phyloP scores from a whole-genome alignment of 75 land plant species.

The Ceratopteris richardii region DNA sequence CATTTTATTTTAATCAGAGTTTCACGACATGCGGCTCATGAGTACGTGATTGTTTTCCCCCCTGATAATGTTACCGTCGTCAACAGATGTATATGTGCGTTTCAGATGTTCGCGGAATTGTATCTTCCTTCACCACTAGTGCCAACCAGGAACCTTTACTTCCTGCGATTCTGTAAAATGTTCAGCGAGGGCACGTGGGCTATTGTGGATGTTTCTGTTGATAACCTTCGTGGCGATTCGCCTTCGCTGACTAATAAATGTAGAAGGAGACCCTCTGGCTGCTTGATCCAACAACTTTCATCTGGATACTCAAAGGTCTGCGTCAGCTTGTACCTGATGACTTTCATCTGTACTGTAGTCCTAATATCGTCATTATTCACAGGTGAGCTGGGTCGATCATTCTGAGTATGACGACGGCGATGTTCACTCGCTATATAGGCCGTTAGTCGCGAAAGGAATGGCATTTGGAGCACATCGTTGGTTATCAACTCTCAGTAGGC shows the following conservation, averaged over 20 bases:
- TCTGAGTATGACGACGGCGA: conserved; percentile 53
- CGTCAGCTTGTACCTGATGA: too few relatives aligned
- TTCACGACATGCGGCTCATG: too few relatives aligned
- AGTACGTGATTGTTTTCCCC: too few relatives aligned
- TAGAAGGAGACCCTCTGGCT: conserved; percentile 24
- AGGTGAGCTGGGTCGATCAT: conserved; percentile 84
- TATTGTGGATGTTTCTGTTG: conserved; percentile 27
- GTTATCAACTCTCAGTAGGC: conserved; percentile 57
- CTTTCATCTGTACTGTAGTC: too few relatives aligned
- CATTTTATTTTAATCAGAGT: too few relatives aligned
- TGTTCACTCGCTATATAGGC: conserved; percentile 48
- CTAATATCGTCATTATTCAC: too few relatives aligned
- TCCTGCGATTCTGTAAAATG: conserved; percentile 31
- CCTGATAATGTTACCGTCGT: too few relatives aligned
- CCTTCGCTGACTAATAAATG: conserved; percentile 2
- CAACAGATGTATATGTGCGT: too few relatives aligned
- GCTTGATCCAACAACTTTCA: conserved; percentile 25
- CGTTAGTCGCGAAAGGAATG: conserved; percentile 46
- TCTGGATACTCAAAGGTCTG: conserved; percentile 32
- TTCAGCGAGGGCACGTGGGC: conserved; percentile 24
- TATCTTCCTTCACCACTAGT: conserved; percentile 27
- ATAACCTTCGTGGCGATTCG: conserved; percentile 13
- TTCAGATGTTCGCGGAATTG: conserved; percentile 32
- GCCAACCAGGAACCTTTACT: conserved; percentile 19
- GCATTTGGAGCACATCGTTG: conserved; percentile 82